A percentile compares a stretch with the other conserved stretches of the same genome.
Conservation (phyloP, 2,329 filamentous ascomycete genomes). For the Colletotrichum sp. region DNA sequence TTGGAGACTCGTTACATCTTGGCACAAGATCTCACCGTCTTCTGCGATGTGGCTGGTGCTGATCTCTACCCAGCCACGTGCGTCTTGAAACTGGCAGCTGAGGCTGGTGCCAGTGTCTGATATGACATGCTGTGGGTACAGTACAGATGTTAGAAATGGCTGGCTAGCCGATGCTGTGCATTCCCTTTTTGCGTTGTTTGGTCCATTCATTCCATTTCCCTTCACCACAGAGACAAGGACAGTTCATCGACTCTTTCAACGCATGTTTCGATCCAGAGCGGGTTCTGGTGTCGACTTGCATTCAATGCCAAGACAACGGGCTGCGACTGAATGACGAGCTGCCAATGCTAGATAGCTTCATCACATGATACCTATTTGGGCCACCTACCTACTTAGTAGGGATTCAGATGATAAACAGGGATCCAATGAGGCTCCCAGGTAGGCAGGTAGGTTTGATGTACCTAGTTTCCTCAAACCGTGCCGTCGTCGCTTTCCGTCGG, state of each 20-base stretch:
- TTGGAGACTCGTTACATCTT: neutral
- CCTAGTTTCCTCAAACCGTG: neutral
- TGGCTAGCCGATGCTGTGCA: neutral
- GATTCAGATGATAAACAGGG: neutral
- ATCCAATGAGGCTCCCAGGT: neutral
- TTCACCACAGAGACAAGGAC: neutral
- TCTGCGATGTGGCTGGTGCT: neutral
- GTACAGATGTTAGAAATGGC: neutral
- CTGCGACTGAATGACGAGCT: neutral
- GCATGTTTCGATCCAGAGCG: neutral
- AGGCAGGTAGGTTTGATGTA: neutral
- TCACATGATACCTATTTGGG: neutral
- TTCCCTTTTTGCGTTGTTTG: fast-evolving
- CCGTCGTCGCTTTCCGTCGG: neutral
- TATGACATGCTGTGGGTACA: neutral
- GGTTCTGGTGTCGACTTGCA: neutral
- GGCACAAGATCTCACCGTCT: neutral
- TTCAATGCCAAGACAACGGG: neutral
- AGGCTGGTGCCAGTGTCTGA: neutral
- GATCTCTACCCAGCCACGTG: neutral
- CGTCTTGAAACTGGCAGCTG: neutral
- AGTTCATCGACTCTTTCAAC: neutral
- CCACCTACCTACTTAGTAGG: neutral
- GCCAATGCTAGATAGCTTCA: neutral
- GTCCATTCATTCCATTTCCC: neutral